phyloP scores from a whole-genome alignment of 2,329 filamentous ascomycete genomes.

The Xylaria sp. region DNA sequence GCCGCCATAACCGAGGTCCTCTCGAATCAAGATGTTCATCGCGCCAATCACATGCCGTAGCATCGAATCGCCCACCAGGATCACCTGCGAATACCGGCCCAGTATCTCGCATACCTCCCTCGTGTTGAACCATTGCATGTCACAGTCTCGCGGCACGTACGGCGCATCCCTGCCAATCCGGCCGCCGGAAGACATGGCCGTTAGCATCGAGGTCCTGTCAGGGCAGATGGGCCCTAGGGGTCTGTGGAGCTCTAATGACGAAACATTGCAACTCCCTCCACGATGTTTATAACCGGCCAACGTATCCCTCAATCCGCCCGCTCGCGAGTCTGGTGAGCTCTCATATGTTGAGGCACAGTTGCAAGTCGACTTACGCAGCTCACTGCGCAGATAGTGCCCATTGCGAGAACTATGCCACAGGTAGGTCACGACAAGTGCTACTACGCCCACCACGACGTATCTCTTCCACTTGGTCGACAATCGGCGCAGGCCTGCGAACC shows the following conservation, averaged over 20 bases:
- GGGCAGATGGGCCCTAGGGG: conserved; percentile 39
- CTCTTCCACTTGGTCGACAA: not conserved
- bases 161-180: conserved; percentile 48
- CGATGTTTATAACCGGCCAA: conserved; percentile 47
- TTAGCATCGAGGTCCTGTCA: conserved; percentile 41
- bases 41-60: conserved; percentile 51
- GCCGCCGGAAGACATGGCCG: conserved; percentile 47
- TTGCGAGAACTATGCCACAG: conserved; percentile 1
- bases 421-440: not conserved
- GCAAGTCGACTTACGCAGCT: not conserved
- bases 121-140: conserved; percentile 51
- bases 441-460: conserved; percentile 4
- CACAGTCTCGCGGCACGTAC: conserved; percentile 48
- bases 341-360: conserved; percentile 1
- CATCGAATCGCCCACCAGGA: conserved; percentile 53
- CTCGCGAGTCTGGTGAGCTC: conserved; percentile 7
- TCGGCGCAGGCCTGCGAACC: conserved; percentile 4
- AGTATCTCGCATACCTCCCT: conserved; percentile 49
- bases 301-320: conserved; percentile 37
- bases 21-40: conserved; percentile 48
- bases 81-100: conserved; percentile 48
- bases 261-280: conserved; percentile 44
- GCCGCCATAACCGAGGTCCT: conserved; percentile 51
- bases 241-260: conserved; percentile 46
- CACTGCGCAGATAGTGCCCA: not conserved